Evolutionary conservation across 495 filamentous ascomycete species (phyloP).

Genomic region (Penicillium taxi): DNA sequence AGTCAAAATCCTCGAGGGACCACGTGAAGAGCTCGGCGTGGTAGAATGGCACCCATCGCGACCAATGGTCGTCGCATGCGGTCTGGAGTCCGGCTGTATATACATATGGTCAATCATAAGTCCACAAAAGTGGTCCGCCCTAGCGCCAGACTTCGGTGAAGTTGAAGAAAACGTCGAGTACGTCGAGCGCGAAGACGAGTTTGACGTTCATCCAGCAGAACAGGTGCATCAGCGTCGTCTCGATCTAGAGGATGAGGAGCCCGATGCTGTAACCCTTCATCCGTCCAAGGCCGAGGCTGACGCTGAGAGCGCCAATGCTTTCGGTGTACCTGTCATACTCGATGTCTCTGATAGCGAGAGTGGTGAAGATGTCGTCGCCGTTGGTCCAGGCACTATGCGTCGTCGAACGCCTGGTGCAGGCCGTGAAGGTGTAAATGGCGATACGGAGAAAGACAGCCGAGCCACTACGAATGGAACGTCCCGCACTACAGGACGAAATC

Average conservation of each 20-base stretch:
- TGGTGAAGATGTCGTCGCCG: slow-evolving; percentile 82
- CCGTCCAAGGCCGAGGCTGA: slow-evolving; percentile 47
- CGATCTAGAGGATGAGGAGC: slow-evolving; percentile 79
- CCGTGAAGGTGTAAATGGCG: slow-evolving; percentile 36
- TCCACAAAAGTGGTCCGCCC: slow-evolving; percentile 91
- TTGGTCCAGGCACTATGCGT: slow-evolving; percentile 77
- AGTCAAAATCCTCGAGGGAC: slow-evolving; percentile 91
- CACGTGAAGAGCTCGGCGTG: slow-evolving; percentile 87
- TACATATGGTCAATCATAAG: slow-evolving; percentile 90
- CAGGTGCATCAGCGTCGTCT: slow-evolving; percentile 87
- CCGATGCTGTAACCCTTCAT: slow-evolving; percentile 78
- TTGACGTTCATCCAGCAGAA: slow-evolving; percentile 92
- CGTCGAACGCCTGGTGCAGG: slow-evolving; percentile 59
- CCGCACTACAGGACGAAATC: slow-evolving; percentile 11
- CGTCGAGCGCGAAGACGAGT: slow-evolving; percentile 90
- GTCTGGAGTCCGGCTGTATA: slow-evolving; percentile 78
- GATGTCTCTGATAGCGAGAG: slow-evolving; percentile 68
- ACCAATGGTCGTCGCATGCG: slow-evolving; percentile 83
- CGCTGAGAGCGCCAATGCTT: slow-evolving; percentile 48
- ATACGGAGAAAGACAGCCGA: slow-evolving; percentile 31
- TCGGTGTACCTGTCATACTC: slow-evolving; percentile 80
- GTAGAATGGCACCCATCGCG: slow-evolving; percentile 94
- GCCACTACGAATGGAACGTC: slow-evolving; percentile 11
- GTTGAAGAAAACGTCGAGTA: slow-evolving; percentile 98
- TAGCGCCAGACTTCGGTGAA: slow-evolving; percentile 94